These are phyloP conservation scores for Blastocystis sp. DNA, from an alignment of 352 stramenopile genomes.

Conservation along the genomic window DNA sequence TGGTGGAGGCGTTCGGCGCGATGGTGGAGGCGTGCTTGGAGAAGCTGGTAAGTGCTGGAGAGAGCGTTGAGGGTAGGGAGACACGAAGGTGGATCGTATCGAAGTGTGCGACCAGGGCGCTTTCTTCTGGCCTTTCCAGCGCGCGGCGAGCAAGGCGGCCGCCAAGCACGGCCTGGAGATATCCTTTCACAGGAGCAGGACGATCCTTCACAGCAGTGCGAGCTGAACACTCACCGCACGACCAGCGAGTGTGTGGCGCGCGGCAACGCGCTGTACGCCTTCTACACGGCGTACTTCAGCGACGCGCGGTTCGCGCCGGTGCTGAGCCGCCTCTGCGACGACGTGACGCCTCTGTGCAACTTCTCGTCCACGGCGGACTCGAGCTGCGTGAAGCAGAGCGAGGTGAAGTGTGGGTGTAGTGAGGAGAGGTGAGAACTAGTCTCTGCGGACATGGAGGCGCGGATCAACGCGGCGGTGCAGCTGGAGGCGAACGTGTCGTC, in stretches of 20 bases:
- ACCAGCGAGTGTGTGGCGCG: conserved; percentile 1
- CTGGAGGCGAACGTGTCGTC: not conserved
- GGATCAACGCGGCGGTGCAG: not conserved
- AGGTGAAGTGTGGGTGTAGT: not conserved
- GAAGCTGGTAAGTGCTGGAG: not conserved
- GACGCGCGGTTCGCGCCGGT: not conserved
- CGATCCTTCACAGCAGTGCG: not conserved
- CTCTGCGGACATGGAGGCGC: not conserved
- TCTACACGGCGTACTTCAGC: conserved; percentile 30
- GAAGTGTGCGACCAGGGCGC: conserved; percentile 23
- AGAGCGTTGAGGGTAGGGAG: not conserved
- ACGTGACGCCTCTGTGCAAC: not conserved
- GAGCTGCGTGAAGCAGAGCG: not conserved
- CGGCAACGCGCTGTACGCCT: conserved; percentile 47
- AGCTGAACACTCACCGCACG: conserved; percentile 18
- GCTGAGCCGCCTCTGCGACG: not conserved
- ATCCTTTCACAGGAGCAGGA: not conserved
- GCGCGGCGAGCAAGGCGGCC: not conserved
- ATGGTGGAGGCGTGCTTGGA: not conserved
- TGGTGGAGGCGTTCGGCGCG: not conserved
- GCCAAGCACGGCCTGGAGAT: not conserved
- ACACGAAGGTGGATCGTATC: not conserved
- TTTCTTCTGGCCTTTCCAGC: not conserved
- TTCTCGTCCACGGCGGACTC: not conserved
- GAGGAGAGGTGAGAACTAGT: not conserved